Conservation (phyloP, 1,139 yeast genomes). For the Geotrichum cucujoidarum region DNA sequence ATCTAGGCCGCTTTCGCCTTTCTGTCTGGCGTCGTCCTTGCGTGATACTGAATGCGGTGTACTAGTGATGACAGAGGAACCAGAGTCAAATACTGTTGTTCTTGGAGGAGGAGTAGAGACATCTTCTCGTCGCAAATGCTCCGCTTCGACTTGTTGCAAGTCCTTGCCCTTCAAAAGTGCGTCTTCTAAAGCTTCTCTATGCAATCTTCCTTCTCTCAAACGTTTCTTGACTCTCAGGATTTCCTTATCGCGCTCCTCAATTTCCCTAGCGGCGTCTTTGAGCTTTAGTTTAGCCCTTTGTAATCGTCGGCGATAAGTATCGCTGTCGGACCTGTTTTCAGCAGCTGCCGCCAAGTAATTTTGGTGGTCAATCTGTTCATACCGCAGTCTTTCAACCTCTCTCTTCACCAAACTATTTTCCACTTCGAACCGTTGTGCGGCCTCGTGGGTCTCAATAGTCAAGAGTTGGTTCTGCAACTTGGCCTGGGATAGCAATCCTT, state of each 20-base stretch:
- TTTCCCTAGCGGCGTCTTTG: slow-evolving; percentile 42
- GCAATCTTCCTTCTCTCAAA: slow-evolving; percentile 26
- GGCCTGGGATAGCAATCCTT: slow-evolving; percentile 24
- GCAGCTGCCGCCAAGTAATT: slow-evolving; percentile 20
- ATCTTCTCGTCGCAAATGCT: not conserved
- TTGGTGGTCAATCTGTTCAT: slow-evolving; percentile 30
- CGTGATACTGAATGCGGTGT: slow-evolving; percentile 2
- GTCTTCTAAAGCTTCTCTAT: slow-evolving; percentile 23
- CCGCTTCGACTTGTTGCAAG: not conserved
- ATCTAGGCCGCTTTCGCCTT: slow-evolving; percentile 11
- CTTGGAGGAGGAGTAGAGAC: slow-evolving; percentile 6
- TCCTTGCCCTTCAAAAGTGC: slow-evolving; percentile 2
- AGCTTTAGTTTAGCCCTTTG: slow-evolving; percentile 41
- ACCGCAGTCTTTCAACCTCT: slow-evolving; percentile 46
- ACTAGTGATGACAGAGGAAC: not conserved
- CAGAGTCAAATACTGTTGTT: not conserved
- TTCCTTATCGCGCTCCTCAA: slow-evolving; percentile 43
- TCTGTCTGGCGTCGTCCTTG: not conserved
- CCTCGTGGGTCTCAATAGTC: slow-evolving; percentile 39
- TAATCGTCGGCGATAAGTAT: slow-evolving; percentile 38
- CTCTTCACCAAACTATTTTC: slow-evolving; percentile 45
- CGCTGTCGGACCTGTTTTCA: slow-evolving; percentile 19
- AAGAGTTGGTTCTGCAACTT: slow-evolving; percentile 42
- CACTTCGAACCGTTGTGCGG: slow-evolving; percentile 44
- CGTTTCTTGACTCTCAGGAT: slow-evolving; percentile 30